A percentile compares a stretch with the other conserved stretches of the same genome.
These are phyloP conservation scores for Talaromyces adpressus DNA, from an alignment of 495 filamentous ascomycete genomes.

Conservation along the genomic window DNA sequence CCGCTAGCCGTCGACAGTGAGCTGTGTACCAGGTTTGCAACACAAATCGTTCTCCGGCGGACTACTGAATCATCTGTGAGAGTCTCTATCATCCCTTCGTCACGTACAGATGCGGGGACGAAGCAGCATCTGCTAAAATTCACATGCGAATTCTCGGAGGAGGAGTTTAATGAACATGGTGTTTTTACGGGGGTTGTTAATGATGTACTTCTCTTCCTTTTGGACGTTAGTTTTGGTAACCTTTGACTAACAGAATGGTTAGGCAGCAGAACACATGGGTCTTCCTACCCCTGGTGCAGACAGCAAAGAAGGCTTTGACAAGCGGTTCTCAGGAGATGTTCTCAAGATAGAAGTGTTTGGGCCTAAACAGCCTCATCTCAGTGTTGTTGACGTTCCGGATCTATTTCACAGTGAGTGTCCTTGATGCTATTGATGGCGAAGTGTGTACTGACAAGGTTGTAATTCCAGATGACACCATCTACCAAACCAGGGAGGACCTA, in stretches of 20 bases:
- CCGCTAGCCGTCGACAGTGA: constrained; percentile 43
- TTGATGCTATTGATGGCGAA: neutral
- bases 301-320: constrained; percentile 12
- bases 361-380: constrained; percentile 39
- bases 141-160: neutral
- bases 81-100: constrained; percentile 21
- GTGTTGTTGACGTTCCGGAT: constrained; percentile 48
- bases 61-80: constrained; percentile 14
- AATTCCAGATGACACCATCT: constrained; percentile 17
- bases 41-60: constrained; percentile 50
- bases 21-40: constrained; percentile 54
- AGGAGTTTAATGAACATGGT: neutral
- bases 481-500: constrained; percentile 26
- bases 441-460: neutral
- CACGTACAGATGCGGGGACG: constrained; percentile 12
- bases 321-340: constrained; percentile 38
- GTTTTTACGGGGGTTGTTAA: constrained; percentile 23
- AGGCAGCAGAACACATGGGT: constrained; percentile 24
- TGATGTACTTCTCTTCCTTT: neutral
- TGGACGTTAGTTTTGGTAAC: neutral
- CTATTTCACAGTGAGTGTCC: constrained; percentile 34
- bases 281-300: constrained; percentile 13
- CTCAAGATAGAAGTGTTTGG: constrained; percentile 45
- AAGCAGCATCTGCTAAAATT: constrained; percentile 22
- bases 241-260: neutral